Conservation (phyloP, 345 rosid species). For the Euphorbia peplus region DNA sequence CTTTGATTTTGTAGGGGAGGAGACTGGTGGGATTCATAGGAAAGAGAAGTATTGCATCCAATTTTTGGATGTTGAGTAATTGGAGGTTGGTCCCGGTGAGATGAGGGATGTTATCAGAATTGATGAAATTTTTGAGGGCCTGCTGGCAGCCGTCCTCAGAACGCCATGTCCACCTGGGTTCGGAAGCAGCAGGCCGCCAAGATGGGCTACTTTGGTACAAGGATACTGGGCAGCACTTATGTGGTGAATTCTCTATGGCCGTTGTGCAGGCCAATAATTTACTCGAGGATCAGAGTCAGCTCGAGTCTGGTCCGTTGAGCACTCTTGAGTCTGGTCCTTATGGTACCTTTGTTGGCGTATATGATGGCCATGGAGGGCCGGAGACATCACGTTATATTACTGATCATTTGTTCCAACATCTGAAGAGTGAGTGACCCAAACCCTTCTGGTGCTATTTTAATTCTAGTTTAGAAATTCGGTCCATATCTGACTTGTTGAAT, state of each 20-base stretch:
- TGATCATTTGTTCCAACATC: constrained; percentile 31
- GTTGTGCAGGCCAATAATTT: constrained; percentile 37
- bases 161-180: constrained; percentile 14
- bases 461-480: neutral
- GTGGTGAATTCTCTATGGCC: constrained; percentile 36
- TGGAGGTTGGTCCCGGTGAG: constrained; percentile 39
- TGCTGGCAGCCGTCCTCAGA: constrained; percentile 35
- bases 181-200: constrained; percentile 35
- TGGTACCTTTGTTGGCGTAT: constrained; percentile 28
- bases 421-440: constrained; percentile 35
- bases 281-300: constrained; percentile 36
- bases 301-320: constrained; percentile 31
- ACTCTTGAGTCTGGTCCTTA: constrained; percentile 30
- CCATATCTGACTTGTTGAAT: constrained; percentile 1
- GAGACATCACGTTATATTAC: constrained; percentile 29
- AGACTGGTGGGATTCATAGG: constrained; percentile 18
- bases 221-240: constrained; percentile 30
- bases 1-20: constrained; percentile 21
- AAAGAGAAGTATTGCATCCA: constrained; percentile 33
- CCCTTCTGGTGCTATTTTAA: too few relatives aligned
- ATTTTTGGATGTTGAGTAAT: constrained; percentile 46
- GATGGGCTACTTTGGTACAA: constrained; percentile 40
- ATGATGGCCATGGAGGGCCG: constrained; percentile 36
- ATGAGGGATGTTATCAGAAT: constrained; percentile 40
- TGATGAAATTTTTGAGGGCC: constrained; percentile 37